Percentiles rank a stretch among this genome's conserved stretches.
Evolutionary conservation across 2,329 filamentous ascomycete genomes (phyloP).

Genomic region (Verruconis gallopava): DNA sequence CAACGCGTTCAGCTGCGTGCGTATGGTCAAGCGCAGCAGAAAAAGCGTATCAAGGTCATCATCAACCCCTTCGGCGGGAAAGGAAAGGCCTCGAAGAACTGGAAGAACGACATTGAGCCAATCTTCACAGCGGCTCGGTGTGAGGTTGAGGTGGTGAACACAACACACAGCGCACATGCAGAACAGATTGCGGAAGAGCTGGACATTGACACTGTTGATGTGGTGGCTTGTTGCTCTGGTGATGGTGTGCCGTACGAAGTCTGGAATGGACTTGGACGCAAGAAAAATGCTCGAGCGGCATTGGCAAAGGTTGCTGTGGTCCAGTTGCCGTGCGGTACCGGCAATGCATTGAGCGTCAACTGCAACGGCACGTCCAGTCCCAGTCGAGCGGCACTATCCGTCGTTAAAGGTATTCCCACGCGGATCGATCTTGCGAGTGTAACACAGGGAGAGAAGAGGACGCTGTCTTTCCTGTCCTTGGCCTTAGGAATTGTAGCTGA

Average conservation of each 20-base stretch:
- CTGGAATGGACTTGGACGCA: conserved; percentile 79
- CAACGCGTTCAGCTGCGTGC: conserved; percentile 52
- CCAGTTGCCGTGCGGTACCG: conserved; percentile 83
- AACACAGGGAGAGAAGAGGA: conserved; percentile 57
- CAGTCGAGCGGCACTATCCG: conserved; percentile 63
- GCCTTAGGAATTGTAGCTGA: conserved; percentile 83
- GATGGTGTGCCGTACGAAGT: conserved; percentile 88
- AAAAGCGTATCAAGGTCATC: conserved; percentile 72
- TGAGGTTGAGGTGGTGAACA: conserved; percentile 58
- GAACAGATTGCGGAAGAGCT: conserved; percentile 61
- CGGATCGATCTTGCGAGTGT: conserved; percentile 77
- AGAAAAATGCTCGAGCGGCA: conserved; percentile 60
- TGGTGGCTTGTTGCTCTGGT: conserved; percentile 78
- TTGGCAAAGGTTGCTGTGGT: conserved; percentile 66
- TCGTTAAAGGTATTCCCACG: conserved; percentile 78
- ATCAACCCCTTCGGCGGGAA: conserved; percentile 87
- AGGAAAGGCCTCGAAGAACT: conserved; percentile 60
- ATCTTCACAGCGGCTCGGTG: conserved; percentile 74
- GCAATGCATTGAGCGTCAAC: conserved; percentile 89
- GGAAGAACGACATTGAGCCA: conserved; percentile 62
- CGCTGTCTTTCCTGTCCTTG: conserved; percentile 82
- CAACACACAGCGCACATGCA: conserved; percentile 63
- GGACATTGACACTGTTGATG: conserved; percentile 70
- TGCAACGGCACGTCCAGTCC: conserved; percentile 68
- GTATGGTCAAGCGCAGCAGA: conserved; percentile 54